Evolutionary conservation across 371 early-diverging fungal species (phyloP).

Genomic region (Lichtheimia corymbifera): DNA sequence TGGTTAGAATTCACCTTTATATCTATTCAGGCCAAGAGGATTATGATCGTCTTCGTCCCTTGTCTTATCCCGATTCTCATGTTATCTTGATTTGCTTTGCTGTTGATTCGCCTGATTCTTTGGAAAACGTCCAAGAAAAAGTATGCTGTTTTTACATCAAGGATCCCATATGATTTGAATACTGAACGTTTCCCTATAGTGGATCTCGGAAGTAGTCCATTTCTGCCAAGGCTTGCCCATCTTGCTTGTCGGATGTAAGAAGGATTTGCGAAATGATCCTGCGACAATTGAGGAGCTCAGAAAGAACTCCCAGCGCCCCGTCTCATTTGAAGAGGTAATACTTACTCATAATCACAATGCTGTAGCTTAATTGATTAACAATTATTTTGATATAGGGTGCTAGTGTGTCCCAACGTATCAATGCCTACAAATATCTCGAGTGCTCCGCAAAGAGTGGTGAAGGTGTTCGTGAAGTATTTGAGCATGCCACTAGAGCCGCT

Average conservation of each 20-base stretch:
- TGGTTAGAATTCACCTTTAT: background rate
- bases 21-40: slow-evolving; percentile 73
- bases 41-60: slow-evolving; percentile 89
- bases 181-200: slow-evolving; percentile 46
- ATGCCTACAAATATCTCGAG: slow-evolving; percentile 78
- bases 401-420: slow-evolving; percentile 66
- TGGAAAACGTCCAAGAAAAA: slow-evolving; percentile 83
- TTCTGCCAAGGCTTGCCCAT: slow-evolving; percentile 88
- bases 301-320: slow-evolving; percentile 77
- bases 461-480: slow-evolving; percentile 78
- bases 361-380: background rate
- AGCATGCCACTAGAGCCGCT: slow-evolving; percentile 64
- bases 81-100: slow-evolving; percentile 87
- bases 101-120: slow-evolving; percentile 84
- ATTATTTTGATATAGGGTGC: slow-evolving; percentile 45
- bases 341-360: no score
- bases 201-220: slow-evolving; percentile 91
- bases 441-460: slow-evolving; percentile 75
- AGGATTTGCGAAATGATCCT: slow-evolving; percentile 85
- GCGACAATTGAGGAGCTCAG: slow-evolving; percentile 73
- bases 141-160: slow-evolving; percentile 29
- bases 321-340: slow-evolving; percentile 74
- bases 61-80: slow-evolving; percentile 91
- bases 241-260: slow-evolving; percentile 88
- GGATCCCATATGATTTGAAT: no score